A percentile compares a stretch with the other conserved stretches of the same genome.
Conservation (phyloP, 495 filamentous ascomycete species). For the Neurospora hispaniola region DNA sequence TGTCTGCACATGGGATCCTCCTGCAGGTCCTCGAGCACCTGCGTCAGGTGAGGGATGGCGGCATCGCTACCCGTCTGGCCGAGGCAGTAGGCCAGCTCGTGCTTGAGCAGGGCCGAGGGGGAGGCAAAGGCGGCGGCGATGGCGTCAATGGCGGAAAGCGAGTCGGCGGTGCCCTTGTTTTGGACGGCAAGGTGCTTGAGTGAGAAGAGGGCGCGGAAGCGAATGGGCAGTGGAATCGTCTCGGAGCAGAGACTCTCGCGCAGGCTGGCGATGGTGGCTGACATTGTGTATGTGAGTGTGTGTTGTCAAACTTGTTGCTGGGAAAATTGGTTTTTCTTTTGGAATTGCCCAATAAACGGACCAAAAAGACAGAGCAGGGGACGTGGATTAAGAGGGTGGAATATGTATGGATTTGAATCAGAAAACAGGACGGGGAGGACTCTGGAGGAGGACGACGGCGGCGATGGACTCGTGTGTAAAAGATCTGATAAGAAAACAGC, state of each 20-base stretch:
- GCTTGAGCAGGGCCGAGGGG: slow-evolving; percentile 77
- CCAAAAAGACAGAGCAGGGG: neutral
- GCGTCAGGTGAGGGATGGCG: slow-evolving; percentile 60
- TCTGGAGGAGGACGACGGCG: neutral
- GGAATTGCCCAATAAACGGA: no score
- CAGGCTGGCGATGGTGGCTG: slow-evolving; percentile 44
- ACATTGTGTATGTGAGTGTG: neutral
- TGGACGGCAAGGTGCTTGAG: slow-evolving; percentile 83
- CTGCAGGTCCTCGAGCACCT: slow-evolving; percentile 62
- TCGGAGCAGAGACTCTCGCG: slow-evolving; percentile 72
- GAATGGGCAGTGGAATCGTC: slow-evolving; percentile 66
- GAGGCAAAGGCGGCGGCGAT: slow-evolving; percentile 84
- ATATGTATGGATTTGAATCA: neutral
- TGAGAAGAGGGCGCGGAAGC: slow-evolving; percentile 96
- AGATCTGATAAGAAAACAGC: neutral
- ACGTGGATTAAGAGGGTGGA: slow-evolving; percentile 10
- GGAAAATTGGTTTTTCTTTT: no score
- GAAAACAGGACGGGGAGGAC: neutral
- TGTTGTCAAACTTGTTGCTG: neutral
- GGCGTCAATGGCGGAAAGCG: slow-evolving; percentile 75
- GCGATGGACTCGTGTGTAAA: neutral
- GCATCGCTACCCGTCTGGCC: slow-evolving; percentile 74
- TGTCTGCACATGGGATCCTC: slow-evolving; percentile 95
- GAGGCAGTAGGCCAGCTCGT: slow-evolving; percentile 94
- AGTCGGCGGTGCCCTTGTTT: slow-evolving; percentile 45